Conservation (phyloP, 805 yeast species). For the Cyberlindnera mycetangii region DNA sequence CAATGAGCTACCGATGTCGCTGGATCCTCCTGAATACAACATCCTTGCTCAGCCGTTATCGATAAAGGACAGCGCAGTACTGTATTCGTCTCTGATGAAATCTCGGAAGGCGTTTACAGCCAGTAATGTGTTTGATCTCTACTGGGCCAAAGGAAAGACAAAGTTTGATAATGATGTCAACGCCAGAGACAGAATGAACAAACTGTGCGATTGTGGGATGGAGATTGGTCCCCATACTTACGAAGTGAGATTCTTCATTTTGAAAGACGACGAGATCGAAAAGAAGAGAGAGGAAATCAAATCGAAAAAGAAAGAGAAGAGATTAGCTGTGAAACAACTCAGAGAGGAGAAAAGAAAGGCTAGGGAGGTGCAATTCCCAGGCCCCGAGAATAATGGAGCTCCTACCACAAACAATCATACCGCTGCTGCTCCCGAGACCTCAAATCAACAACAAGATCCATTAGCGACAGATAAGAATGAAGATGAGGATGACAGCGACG, state of each 20-base stretch:
- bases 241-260: conserved; percentile 73
- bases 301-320: conserved; percentile 34
- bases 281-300: conserved; percentile 42
- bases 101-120: conserved; percentile 70
- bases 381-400: conserved; percentile 1
- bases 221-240: conserved; percentile 81
- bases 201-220: conserved; percentile 72
- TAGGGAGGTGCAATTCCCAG: conserved; percentile 8
- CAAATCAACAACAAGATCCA: neutral
- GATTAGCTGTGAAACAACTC: conserved; percentile 34
- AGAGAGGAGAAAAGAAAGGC: conserved; percentile 33
- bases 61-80: conserved; percentile 67
- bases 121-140: conserved; percentile 67
- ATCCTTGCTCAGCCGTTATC: conserved; percentile 64
- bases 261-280: conserved; percentile 75
- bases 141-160: conserved; percentile 70
- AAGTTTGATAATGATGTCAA: conserved; percentile 41
- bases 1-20: conserved; percentile 66
- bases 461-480: conserved; percentile 7
- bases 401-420: too few relatives aligned
- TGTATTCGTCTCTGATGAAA: conserved; percentile 66
- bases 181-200: conserved; percentile 85
- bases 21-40: conserved; percentile 59
- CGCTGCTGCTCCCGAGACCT: too few relatives aligned
- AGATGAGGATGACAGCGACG: conserved; percentile 12